Conservation (phyloP, 352 stramenopile genomes). For the Elongisporangium prolatum region DNA sequence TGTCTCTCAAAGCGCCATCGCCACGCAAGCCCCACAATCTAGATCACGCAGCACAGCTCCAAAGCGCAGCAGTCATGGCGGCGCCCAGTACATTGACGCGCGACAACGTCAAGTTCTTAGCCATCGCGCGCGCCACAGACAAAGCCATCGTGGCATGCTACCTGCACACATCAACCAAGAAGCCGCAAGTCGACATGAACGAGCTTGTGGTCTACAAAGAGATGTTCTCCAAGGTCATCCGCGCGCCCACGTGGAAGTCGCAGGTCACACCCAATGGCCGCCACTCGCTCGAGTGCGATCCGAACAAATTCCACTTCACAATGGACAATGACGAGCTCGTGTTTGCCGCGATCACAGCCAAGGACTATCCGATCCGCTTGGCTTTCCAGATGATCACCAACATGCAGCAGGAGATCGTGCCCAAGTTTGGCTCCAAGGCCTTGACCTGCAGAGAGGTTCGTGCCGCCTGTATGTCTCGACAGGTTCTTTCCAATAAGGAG, state of each 20-base stretch:
- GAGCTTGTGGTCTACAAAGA: slow-evolving; percentile 68
- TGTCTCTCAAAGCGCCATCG: slow-evolving; percentile 7
- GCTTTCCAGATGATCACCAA: slow-evolving; percentile 79
- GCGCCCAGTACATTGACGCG: slow-evolving; percentile 41
- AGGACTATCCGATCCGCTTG: slow-evolving; percentile 79
- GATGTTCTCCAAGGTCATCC: slow-evolving; percentile 81
- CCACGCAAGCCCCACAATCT: neutral
- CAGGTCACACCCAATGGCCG: slow-evolving; percentile 82
- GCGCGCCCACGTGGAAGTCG: slow-evolving; percentile 79
- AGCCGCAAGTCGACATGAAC: slow-evolving; percentile 41
- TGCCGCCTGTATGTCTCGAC: slow-evolving; percentile 1
- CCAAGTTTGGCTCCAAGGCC: slow-evolving; percentile 70
- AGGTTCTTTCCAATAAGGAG: neutral
- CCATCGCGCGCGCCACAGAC: slow-evolving; percentile 73
- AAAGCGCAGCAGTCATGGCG: slow-evolving; percentile 16
- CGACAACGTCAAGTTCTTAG: slow-evolving; percentile 84
- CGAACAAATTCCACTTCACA: slow-evolving; percentile 87
- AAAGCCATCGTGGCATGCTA: slow-evolving; percentile 80
- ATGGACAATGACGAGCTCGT: slow-evolving; percentile 88
- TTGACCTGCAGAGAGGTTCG: slow-evolving; percentile 71
- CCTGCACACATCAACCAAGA: slow-evolving; percentile 50
- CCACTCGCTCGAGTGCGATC: slow-evolving; percentile 83
- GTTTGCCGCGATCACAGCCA: slow-evolving; percentile 72
- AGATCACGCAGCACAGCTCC: neutral
- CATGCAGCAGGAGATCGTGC: slow-evolving; percentile 73